These are phyloP conservation scores for Vigna mungo DNA, from an alignment of 306 rosid genomes.

Conservation along the genomic window DNA sequence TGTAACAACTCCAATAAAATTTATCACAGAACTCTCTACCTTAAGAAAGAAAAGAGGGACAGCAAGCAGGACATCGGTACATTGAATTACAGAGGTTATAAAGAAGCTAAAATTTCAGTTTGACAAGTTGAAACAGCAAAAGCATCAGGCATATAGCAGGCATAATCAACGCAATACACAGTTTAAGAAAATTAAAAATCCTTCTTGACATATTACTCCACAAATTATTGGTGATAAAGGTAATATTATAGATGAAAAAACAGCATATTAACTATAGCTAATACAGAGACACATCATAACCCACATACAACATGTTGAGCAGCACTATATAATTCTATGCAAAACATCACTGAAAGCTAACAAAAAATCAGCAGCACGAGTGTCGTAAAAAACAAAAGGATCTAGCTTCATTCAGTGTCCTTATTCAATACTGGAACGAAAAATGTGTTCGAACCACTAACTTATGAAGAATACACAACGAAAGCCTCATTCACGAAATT, in stretches of 20 bases:
- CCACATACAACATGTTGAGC: neutral
- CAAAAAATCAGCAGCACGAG: neutral
- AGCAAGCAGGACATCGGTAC: neutral
- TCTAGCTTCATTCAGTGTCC: neutral
- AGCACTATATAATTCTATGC: neutral
- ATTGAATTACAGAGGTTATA: neutral
- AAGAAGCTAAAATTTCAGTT: neutral
- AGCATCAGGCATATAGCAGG: slow-evolving; percentile 10
- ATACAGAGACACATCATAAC: neutral
- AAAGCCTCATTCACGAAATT: neutral
- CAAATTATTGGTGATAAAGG: neutral
- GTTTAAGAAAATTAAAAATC: neutral
- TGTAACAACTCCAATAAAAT: neutral
- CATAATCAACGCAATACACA: slow-evolving; percentile 7
- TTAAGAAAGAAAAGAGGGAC: neutral
- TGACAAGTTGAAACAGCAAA: slow-evolving; percentile 28
- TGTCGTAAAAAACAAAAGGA: neutral
- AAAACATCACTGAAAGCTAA: neutral
- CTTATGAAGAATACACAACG: too few relatives aligned
- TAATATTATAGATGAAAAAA: neutral
- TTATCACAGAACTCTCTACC: slow-evolving; percentile 5
- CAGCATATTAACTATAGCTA: neutral
- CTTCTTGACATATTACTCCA: neutral
- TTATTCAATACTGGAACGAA: neutral
- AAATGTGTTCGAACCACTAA: neutral